Evolutionary conservation across 1,284 basidiomycete species (phyloP).

Genomic region (Laetiporus sulphureus): DNA sequence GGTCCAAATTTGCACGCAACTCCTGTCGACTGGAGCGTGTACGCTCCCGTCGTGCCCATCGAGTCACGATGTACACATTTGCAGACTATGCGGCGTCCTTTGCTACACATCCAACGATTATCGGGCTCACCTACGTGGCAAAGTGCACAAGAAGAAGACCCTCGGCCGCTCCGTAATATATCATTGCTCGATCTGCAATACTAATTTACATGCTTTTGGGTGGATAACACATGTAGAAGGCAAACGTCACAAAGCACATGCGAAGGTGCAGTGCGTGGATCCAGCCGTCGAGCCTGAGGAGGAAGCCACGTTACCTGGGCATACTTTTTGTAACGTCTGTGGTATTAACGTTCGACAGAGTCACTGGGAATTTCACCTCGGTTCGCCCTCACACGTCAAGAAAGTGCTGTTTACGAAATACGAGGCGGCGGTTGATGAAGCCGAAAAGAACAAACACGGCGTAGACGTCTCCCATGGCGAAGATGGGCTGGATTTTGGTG

Average conservation of each 20-base stretch:
- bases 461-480: conserved; percentile 16
- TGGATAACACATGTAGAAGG: conserved; percentile 8
- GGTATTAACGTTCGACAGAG: background rate
- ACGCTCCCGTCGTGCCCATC: background rate
- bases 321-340: conserved; percentile 5
- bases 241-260: conserved; percentile 2
- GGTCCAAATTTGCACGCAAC: conserved; percentile 6
- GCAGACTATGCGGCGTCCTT: conserved; percentile 12
- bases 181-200: conserved; percentile 7
- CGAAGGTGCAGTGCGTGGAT: background rate
- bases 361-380: conserved; percentile 1
- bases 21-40: conserved; percentile 12
- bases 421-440: conserved; percentile 21
- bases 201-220: background rate
- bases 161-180: background rate
- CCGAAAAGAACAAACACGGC: conserved; percentile 22
- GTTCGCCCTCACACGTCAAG: conserved; percentile 1
- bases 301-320: background rate
- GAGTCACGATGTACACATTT: conserved; percentile 14
- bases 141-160: conserved; percentile 2
- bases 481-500: conserved; percentile 28
- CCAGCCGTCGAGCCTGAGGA: conserved; percentile 8
- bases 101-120: conserved; percentile 9
- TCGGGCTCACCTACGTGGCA: conserved; percentile 6
- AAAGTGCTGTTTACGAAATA: conserved; percentile 11